Base-by-base conservation (phyloP, 208 protist species). In the Acanthamoeba healyi region DNA sequence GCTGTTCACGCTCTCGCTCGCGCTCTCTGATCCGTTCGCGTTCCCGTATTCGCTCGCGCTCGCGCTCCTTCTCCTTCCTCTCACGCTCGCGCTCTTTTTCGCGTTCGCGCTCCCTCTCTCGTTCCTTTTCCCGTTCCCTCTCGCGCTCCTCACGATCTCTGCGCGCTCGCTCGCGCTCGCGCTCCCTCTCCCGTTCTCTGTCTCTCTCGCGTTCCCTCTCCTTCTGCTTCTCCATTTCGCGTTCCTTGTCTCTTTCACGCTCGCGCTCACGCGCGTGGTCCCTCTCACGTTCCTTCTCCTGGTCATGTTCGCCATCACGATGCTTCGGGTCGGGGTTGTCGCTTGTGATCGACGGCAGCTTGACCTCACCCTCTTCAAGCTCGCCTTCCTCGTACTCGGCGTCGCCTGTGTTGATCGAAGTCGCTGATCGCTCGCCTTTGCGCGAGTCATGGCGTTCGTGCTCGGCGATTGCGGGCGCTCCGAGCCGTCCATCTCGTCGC, bases 61-160 rank as follows among this genome's bases (percentile, higher is more conserved):
- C 70, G 40, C 70, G 70, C 58, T 67, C 58, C 58, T 67, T 67
- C 29, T 67, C 58, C 58, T 67, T 67, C n/a, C 58, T 29, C n/a
- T 67, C 58, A 10, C 29, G 58, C 36, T 67, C 58, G 58, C 58
- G 58, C 29, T 67, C 58, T 17, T 15, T 29, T 0, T 63, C 56
- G 1, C 65, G 65, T 19, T 77, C 65, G 29, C 65, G 29, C 36
- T 77, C 65, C 9, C 65, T 15, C 65, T 77, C 65, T 0, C 65
- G 29, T 24, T 79, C 70, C 36, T 19, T 40, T 36, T 67, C 49
- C 10, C 49, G 49, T 15, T 54, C 58, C 58, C 29, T 29, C 58
- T 79, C 70, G 70, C 70, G 70, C 36, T 79, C 70, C 29, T 79
- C 70, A 36, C 70, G 70, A 7, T 79, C 70, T 19, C 70, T 1